phyloP scores from a whole-genome alignment of 2,329 filamentous ascomycete genomes.

The Atkinsonella hypoxylon region DNA sequence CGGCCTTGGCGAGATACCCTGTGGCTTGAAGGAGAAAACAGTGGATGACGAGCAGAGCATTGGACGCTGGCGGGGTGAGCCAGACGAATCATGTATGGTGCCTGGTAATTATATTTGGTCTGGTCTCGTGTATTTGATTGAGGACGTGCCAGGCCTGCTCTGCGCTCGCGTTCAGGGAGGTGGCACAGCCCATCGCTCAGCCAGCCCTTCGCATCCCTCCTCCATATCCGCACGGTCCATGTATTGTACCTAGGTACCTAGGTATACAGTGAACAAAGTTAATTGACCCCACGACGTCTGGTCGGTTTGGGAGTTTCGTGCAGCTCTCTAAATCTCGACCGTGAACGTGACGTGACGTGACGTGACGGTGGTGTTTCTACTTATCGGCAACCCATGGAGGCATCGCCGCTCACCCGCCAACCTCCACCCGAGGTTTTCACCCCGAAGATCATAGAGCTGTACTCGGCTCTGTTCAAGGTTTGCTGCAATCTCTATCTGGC shows the following conservation, averaged over 20 bases:
- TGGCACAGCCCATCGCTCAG: too few species aligned
- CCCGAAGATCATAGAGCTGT: conserved; percentile 86
- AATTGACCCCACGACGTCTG: background rate
- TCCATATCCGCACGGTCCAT: background rate
- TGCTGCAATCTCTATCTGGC: conserved; percentile 8
- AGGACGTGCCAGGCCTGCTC: too few species aligned
- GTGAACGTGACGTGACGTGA: background rate
- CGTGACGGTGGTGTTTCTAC: conserved; percentile 1
- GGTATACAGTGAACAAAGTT: background rate
- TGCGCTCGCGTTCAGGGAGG: too few species aligned
- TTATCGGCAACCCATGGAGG: conserved; percentile 51
- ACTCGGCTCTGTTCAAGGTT: conserved; percentile 73
- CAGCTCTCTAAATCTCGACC: background rate
- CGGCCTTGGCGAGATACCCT: too few species aligned
- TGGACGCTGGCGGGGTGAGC: too few species aligned
- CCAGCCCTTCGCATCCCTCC: too few species aligned
- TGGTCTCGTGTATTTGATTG: too few species aligned
- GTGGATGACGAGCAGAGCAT: too few species aligned
- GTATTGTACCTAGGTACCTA: too few species aligned
- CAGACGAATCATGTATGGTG: too few species aligned
- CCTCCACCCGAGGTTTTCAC: conserved; percentile 81
- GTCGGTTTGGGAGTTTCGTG: background rate
- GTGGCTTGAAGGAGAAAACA: too few species aligned
- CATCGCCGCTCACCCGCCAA: conserved; percentile 88
- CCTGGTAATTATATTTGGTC: too few species aligned